Conservation (phyloP, 2,329 filamentous ascomycete genomes). For the Aureobasidium subglaciale region DNA sequence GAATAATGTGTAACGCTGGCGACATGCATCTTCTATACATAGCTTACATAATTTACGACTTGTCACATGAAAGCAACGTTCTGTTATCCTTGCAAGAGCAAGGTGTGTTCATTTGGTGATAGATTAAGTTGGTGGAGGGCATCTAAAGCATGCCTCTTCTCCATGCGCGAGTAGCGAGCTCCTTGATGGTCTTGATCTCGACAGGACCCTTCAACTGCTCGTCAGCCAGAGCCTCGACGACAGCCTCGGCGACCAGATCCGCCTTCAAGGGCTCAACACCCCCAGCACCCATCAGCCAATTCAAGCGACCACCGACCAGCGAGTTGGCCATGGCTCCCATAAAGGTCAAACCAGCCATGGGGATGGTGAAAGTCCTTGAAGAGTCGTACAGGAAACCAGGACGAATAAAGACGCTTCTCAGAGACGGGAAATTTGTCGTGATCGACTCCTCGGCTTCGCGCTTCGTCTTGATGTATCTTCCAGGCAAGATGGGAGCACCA, state of each 20-base stretch:
- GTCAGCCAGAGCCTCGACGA: constrained; percentile 79
- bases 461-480: constrained; percentile 85
- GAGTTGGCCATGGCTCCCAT: constrained; percentile 70
- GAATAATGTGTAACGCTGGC: not conserved
- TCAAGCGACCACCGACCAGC: constrained; percentile 67
- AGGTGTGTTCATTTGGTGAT: not conserved
- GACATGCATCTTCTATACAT: not conserved
- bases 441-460: constrained; percentile 67
- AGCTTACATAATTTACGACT: not conserved
- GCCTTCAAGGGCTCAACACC: constrained; percentile 82
- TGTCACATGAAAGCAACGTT: not conserved
- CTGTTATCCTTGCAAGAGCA: not conserved
- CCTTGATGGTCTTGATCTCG: constrained; percentile 72
- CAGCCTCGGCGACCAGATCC: constrained; percentile 79
- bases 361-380: constrained; percentile 73
- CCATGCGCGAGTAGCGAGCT: constrained; percentile 75
- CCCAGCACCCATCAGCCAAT: constrained; percentile 70
- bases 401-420: constrained; percentile 76
- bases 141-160: constrained; percentile 69
- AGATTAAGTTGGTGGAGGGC: not conserved
- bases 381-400: constrained; percentile 86
- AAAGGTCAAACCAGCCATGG: constrained; percentile 71
- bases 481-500: constrained; percentile 76
- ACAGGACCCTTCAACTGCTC: constrained; percentile 66
- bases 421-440: constrained; percentile 29